phyloP scores from a whole-genome alignment of 805 yeast species.

The Wickerhamiella occidentalis region DNA sequence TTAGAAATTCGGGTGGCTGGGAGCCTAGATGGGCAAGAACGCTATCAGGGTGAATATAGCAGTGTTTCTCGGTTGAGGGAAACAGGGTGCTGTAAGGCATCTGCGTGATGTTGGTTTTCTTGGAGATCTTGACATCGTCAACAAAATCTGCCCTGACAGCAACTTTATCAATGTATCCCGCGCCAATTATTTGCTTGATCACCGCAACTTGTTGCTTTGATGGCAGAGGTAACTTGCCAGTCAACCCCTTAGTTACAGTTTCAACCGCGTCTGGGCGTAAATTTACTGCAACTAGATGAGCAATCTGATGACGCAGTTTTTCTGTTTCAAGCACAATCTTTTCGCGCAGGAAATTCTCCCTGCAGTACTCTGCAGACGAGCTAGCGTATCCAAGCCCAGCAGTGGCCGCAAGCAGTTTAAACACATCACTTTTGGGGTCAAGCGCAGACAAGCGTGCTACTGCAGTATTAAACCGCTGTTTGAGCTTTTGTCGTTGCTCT shows the following conservation, averaged over 20 bases:
- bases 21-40: slow-evolving; percentile 48
- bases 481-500: slow-evolving; percentile 32
- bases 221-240: slow-evolving; percentile 50
- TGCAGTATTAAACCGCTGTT: slow-evolving; percentile 46
- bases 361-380: slow-evolving; percentile 37
- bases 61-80: slow-evolving; percentile 35
- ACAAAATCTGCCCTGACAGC: slow-evolving; percentile 75
- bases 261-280: slow-evolving; percentile 24
- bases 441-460: slow-evolving; percentile 50
- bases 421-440: slow-evolving; percentile 64
- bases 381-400: slow-evolving; percentile 71
- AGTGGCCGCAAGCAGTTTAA: slow-evolving; percentile 63
- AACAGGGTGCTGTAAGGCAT: slow-evolving; percentile 46
- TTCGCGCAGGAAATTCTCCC: slow-evolving; percentile 54
- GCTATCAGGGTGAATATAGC: slow-evolving; percentile 73
- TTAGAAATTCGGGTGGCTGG: slow-evolving; percentile 64
- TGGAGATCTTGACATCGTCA: slow-evolving; percentile 47
- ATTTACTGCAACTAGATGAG: slow-evolving; percentile 58
- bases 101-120: slow-evolving; percentile 39
- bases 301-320: slow-evolving; percentile 69
- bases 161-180: slow-evolving; percentile 86
- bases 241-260: slow-evolving; percentile 41
- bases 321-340: slow-evolving; percentile 77
- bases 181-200: slow-evolving; percentile 79
- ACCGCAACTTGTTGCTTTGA: slow-evolving; percentile 56